phyloP scores from a whole-genome alignment of 2,329 filamentous ascomycete genomes.

The Ophiostoma triangulosporum region DNA sequence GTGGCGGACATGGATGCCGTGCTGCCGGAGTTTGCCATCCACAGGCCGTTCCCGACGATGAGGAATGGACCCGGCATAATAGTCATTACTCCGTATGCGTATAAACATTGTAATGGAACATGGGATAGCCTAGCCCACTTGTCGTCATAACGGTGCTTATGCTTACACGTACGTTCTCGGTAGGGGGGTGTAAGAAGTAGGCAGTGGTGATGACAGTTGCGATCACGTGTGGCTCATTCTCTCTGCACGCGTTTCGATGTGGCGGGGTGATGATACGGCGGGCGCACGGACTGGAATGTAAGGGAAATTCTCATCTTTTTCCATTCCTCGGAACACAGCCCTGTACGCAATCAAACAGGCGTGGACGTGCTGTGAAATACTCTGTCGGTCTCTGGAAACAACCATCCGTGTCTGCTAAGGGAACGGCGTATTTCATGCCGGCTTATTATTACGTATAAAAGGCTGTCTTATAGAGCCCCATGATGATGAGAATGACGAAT shows the following conservation, averaged over 20 bases:
- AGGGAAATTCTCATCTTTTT: neutral
- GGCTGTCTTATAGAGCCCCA: no score
- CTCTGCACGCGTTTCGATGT: neutral
- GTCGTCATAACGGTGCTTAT: no score
- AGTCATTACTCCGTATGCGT: no score
- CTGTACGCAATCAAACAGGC: neutral
- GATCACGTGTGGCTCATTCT: neutral
- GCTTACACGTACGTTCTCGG: no score
- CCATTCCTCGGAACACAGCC: neutral
- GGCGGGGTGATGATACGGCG: neutral
- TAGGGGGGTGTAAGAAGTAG: neutral
- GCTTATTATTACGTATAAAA: no score
- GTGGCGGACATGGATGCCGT: conserved; percentile 24
- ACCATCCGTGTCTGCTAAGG: neutral
- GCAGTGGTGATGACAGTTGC: neutral
- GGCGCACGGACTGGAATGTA: neutral
- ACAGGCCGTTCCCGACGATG: conserved; percentile 18
- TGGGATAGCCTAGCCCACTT: no score
- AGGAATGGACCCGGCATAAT: conserved; percentile 22
- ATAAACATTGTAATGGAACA: no score
- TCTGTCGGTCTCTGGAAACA: neutral
- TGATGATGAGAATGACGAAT: neutral
- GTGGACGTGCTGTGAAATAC: neutral
- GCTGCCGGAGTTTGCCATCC: conserved; percentile 20
- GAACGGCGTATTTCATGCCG: neutral